Percentiles rank a stretch among this genome's conserved stretches.
Conservation (phyloP, 495 filamentous ascomycete genomes). For the Friedmanniomyces endolithicus region DNA sequence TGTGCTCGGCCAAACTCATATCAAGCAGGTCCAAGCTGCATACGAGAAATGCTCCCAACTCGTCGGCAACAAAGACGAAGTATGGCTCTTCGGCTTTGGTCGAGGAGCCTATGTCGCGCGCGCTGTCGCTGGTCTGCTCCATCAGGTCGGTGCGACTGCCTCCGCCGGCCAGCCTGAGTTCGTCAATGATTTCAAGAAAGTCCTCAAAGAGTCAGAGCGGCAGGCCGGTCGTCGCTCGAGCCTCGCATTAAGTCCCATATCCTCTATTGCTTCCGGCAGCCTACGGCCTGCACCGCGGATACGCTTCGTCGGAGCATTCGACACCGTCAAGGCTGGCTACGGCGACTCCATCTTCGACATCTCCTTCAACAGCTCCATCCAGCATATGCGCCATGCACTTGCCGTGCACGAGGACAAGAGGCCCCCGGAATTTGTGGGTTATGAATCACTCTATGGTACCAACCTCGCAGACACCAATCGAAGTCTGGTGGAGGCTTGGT, state of each 20-base stretch:
- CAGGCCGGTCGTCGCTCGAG: not conserved
- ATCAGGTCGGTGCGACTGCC: constrained; percentile 7
- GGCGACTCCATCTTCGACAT: constrained; percentile 9
- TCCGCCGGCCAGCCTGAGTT: constrained; percentile 15
- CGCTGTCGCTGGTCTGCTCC: constrained; percentile 16
- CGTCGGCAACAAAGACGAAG: constrained; percentile 9
- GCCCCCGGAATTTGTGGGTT: constrained; percentile 6
- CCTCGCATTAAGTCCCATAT: constrained; percentile 5
- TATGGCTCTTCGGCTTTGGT: constrained; percentile 18
- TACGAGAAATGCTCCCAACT: constrained; percentile 16
- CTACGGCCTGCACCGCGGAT: constrained; percentile 5
- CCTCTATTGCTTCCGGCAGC: not conserved
- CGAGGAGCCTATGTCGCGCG: constrained; percentile 16
- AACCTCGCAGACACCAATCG: constrained; percentile 3
- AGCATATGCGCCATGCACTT: constrained; percentile 16
- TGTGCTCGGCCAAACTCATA: constrained; percentile 4
- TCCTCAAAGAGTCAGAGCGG: constrained; percentile 14
- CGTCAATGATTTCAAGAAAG: constrained; percentile 16
- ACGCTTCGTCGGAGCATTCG: constrained; percentile 17
- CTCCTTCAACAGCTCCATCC: constrained; percentile 15
- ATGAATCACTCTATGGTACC: constrained; percentile 6
- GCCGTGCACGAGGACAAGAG: constrained; percentile 15
- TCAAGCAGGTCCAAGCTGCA: constrained; percentile 13
- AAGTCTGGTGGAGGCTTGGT: constrained; percentile 14
- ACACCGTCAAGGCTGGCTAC: constrained; percentile 11